A percentile compares a stretch with the other conserved stretches of the same genome.
These are phyloP conservation scores for Phytophthora fragariaefolia DNA, from an alignment of 352 stramenopile genomes.

Conservation along the genomic window DNA sequence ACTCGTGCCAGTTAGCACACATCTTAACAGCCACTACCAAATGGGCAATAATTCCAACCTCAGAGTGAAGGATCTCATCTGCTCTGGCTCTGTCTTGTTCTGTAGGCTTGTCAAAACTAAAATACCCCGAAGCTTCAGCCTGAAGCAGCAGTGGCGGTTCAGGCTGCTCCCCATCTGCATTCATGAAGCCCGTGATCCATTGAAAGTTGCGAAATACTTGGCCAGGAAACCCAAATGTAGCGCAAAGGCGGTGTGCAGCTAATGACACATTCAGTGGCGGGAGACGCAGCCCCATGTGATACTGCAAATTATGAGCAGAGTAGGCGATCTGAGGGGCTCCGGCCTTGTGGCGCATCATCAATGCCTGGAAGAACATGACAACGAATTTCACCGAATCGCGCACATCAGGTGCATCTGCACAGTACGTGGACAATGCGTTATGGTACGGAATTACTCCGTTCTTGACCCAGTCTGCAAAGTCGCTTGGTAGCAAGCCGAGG, in stretches of 20 bases:
- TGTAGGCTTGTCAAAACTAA: constrained; percentile 23
- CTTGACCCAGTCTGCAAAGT: constrained; percentile 70
- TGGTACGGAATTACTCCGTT: constrained; percentile 69
- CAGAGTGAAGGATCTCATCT: constrained; percentile 49
- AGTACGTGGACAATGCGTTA: constrained; percentile 64
- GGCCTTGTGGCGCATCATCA: constrained; percentile 44
- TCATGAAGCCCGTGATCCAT: constrained; percentile 66
- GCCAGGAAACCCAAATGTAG: constrained; percentile 60
- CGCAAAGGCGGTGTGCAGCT: constrained; percentile 57
- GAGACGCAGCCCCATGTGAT: constrained; percentile 73
- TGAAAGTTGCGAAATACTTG: constrained; percentile 75
- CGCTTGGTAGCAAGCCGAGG: constrained; percentile 61
- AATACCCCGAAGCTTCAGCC: constrained; percentile 18
- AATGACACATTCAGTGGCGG: constrained; percentile 76
- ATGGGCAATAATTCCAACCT: constrained; percentile 64
- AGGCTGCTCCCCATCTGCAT: constrained; percentile 42
- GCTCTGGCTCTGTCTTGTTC: constrained; percentile 32
- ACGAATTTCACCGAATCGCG: constrained; percentile 56
- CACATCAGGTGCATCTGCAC: constrained; percentile 43
- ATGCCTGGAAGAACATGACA: constrained; percentile 66
- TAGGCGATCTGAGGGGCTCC: constrained; percentile 53
- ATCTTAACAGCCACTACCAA: constrained; percentile 72
- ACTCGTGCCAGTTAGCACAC: constrained; percentile 83
- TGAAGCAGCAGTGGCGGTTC: constrained; percentile 51
- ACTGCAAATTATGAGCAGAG: constrained; percentile 63